phyloP scores from a whole-genome alignment of 75 land plant genomes.

The Isoetes taiwanensis region DNA sequence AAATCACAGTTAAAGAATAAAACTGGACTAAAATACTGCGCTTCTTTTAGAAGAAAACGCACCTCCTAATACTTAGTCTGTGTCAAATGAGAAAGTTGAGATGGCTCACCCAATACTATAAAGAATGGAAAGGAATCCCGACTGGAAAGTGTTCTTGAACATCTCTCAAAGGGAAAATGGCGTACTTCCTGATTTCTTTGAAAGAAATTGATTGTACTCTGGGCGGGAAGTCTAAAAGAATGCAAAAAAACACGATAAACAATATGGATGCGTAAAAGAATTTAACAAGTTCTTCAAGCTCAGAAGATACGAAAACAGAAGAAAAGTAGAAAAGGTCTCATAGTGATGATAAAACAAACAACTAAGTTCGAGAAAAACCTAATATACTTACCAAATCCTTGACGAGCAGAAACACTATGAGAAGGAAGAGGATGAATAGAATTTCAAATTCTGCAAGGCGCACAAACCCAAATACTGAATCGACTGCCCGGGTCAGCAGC shows the following conservation, averaged over 20 bases:
- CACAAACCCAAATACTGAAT: conserved; percentile 31
- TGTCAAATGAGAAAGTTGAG: not conserved
- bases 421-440: conserved; percentile 47
- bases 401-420: conserved; percentile 51
- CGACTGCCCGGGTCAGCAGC: conserved; percentile 39
- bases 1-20: not conserved
- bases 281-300: no score
- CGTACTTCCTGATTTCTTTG: conserved; percentile 9
- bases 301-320: no score
- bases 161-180: conserved; percentile 20
- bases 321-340: no score
- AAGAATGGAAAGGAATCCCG: conserved; percentile 86
- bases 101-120: conserved; percentile 85
- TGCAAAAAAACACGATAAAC: not conserved
- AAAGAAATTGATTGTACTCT: conserved; percentile 27
- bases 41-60: not conserved
- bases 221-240: conserved; percentile 25
- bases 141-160: conserved; percentile 98
- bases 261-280: no score
- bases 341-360: no score
- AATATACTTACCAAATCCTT: conserved; percentile 39
- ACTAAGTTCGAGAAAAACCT: not conserved
- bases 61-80: not conserved
- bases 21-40: not conserved
- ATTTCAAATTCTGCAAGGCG: conserved; percentile 61